A percentile compares a stretch with the other conserved stretches of the same genome.
These are phyloP conservation scores for Dactylellina leptospora DNA, from an alignment of 2,329 filamentous ascomycete species.

Conservation along the genomic window DNA sequence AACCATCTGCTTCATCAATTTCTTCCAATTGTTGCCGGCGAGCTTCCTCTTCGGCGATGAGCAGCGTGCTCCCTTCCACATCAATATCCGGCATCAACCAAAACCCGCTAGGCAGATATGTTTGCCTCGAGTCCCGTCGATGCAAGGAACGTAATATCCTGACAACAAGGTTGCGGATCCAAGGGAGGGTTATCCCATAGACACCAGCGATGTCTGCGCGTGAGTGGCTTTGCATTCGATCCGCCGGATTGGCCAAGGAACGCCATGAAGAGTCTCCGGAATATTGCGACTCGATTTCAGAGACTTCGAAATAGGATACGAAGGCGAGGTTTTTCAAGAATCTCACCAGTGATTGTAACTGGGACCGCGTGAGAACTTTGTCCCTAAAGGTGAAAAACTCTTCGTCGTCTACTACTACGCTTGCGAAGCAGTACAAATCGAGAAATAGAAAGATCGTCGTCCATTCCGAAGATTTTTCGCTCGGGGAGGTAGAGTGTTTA, in stretches of 20 bases:
- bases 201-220: slow-evolving; percentile 79
- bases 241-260: slow-evolving; percentile 60
- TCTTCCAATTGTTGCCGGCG: slow-evolving; percentile 73
- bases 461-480: slow-evolving; percentile 72
- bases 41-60: slow-evolving; percentile 88
- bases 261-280: slow-evolving; percentile 1
- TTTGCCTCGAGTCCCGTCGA: slow-evolving; percentile 85
- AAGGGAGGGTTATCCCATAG: slow-evolving; percentile 79
- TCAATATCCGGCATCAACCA: slow-evolving; percentile 96
- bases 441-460: slow-evolving; percentile 87
- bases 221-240: slow-evolving; percentile 74
- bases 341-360: slow-evolving; percentile 77
- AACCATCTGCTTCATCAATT: slow-evolving; percentile 69
- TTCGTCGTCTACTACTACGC: slow-evolving; percentile 94
- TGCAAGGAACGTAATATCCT: slow-evolving; percentile 76
- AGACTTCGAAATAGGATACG: slow-evolving; percentile 82
- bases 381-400: slow-evolving; percentile 79
- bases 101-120: slow-evolving; percentile 81
- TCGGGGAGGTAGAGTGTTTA: neutral
- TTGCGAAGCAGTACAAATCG: slow-evolving; percentile 90
- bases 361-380: slow-evolving; percentile 72
- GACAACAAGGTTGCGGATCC: slow-evolving; percentile 58
- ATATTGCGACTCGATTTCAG: slow-evolving; percentile 67
- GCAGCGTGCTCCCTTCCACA: slow-evolving; percentile 84
- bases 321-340: slow-evolving; percentile 94